phyloP scores from a whole-genome alignment of 2,329 filamentous ascomycete species.

The Cladophialophora psammophila region DNA sequence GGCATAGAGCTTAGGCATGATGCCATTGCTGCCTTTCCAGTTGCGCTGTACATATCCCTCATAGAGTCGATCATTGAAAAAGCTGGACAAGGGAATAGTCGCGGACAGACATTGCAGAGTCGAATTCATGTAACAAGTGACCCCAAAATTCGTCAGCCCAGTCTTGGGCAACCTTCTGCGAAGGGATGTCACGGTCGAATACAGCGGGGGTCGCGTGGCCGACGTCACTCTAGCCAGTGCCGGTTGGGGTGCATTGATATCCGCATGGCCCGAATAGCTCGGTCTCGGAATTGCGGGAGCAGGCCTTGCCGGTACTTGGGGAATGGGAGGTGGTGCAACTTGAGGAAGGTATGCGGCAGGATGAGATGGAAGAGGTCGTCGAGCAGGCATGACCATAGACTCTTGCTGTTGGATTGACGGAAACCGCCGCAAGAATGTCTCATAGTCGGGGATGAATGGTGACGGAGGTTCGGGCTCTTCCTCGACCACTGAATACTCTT shows the following conservation, averaged over 20 bases:
- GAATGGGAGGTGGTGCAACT: conserved; percentile 58
- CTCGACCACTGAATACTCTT: conserved; percentile 53
- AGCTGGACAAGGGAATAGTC: conserved; percentile 68
- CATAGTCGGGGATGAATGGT: conserved; percentile 72
- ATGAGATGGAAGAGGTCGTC: conserved; percentile 38
- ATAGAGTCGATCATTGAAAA: conserved; percentile 68
- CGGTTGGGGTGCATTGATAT: conserved; percentile 59
- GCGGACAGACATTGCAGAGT: conserved; percentile 82
- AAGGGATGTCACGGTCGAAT: conserved; percentile 52
- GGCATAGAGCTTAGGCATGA: conserved; percentile 68
- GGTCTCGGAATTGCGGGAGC: conserved; percentile 70
- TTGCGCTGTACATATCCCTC: conserved; percentile 65
- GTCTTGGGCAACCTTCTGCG: conserved; percentile 66
- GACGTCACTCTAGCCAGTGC: conserved; percentile 55
- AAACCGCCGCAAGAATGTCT: conserved; percentile 84
- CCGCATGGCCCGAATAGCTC: conserved; percentile 82
- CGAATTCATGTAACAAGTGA: conserved; percentile 93
- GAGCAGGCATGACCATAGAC: conserved; percentile 60
- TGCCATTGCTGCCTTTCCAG: conserved; percentile 71
- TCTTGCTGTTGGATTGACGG: conserved; percentile 72
- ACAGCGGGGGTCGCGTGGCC: conserved; percentile 53
- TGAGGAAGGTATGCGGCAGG: conserved; percentile 42
- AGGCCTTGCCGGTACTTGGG: conserved; percentile 68
- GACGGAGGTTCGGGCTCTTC: conserved; percentile 57
- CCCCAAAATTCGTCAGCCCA: conserved; percentile 79